These are phyloP conservation scores for Rhizopogon vinicolor DNA, from an alignment of 768 basidiomycete species.

Conservation along the genomic window DNA sequence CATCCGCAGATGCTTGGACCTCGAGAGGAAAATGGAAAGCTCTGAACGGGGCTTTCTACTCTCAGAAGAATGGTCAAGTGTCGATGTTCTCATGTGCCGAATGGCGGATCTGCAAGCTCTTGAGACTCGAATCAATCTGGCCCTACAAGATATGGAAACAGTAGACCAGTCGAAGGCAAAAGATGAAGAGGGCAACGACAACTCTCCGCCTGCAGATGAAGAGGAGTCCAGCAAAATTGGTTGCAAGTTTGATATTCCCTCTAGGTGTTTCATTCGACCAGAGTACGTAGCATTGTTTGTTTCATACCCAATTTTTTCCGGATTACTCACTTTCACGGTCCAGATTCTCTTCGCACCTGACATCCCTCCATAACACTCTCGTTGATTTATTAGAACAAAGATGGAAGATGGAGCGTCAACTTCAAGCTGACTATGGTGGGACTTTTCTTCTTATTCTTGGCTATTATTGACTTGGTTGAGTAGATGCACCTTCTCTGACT, in stretches of 20 bases:
- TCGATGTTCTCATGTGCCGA: conserved; percentile 49
- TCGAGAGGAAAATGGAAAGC: conserved; percentile 54
- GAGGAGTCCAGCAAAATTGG: conserved; percentile 1
- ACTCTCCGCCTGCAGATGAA: conserved; percentile 10
- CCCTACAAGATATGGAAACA: conserved; percentile 33
- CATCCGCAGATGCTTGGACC: conserved; percentile 45
- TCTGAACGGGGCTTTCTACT: conserved; percentile 17
- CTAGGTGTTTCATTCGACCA: conserved; percentile 61
- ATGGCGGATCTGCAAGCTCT: conserved; percentile 49
- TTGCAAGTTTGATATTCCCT: conserved; percentile 23
- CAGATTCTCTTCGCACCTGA: conserved; percentile 59
- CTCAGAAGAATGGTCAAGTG: conserved; percentile 47
- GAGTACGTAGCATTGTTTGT: conserved; percentile 34
- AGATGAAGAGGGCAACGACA: conserved; percentile 21
- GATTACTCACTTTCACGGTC: neutral
- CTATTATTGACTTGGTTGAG: neutral
- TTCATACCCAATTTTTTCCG: neutral
- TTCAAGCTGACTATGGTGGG: conserved; percentile 55
- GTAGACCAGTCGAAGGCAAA: conserved; percentile 7
- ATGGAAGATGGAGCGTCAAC: conserved; percentile 46
- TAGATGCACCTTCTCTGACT: conserved; percentile 70
- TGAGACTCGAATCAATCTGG: conserved; percentile 50
- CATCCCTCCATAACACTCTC: conserved; percentile 44
- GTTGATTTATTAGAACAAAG: conserved; percentile 39
- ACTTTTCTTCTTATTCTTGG: neutral